Conservation (phyloP, 106 monocot genomes). For the Dioscorea alata region DNA sequence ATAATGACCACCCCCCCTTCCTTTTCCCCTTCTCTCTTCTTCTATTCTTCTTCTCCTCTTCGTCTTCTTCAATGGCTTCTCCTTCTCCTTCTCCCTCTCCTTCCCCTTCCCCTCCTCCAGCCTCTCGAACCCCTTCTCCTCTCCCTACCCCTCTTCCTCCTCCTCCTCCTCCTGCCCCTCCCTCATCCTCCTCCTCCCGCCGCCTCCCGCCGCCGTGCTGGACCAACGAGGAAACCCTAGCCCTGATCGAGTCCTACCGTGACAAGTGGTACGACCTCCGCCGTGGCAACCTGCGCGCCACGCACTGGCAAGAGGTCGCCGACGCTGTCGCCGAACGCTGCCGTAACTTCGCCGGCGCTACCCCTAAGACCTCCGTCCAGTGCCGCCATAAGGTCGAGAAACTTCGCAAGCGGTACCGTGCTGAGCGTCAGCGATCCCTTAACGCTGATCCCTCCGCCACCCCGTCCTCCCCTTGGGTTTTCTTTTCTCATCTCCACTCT, state of each 20-base stretch:
- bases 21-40: not conserved
- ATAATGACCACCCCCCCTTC: too few species aligned
- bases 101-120: too few species aligned
- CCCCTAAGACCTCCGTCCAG: slow-evolving; percentile 87
- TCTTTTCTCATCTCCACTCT: slow-evolving; percentile 53
- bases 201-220: slow-evolving; percentile 68
- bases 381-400: slow-evolving; percentile 99
- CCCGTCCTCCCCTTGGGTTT: slow-evolving; percentile 65
- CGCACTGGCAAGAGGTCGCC: slow-evolving; percentile 90
- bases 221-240: slow-evolving; percentile 84
- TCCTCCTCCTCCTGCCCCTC: too few species aligned
- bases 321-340: slow-evolving; percentile 47
- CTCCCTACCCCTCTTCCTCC: too few species aligned
- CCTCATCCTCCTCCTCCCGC: not conserved
- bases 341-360: slow-evolving; percentile 15
- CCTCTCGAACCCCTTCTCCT: too few species aligned
- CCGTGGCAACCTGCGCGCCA: slow-evolving; percentile 71
- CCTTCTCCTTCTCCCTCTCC: slow-evolving; percentile 1
- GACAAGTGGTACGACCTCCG: slow-evolving; percentile 79
- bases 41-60: slow-evolving; percentile 6
- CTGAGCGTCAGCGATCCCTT: slow-evolving; percentile 51
- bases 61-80: not conserved
- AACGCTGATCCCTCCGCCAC: slow-evolving; percentile 21
- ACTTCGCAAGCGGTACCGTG: slow-evolving; percentile 89
- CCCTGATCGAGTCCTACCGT: slow-evolving; percentile 80